phyloP scores from a whole-genome alignment of 2,329 filamentous ascomycete species.

The Aspergillus proliferans region DNA sequence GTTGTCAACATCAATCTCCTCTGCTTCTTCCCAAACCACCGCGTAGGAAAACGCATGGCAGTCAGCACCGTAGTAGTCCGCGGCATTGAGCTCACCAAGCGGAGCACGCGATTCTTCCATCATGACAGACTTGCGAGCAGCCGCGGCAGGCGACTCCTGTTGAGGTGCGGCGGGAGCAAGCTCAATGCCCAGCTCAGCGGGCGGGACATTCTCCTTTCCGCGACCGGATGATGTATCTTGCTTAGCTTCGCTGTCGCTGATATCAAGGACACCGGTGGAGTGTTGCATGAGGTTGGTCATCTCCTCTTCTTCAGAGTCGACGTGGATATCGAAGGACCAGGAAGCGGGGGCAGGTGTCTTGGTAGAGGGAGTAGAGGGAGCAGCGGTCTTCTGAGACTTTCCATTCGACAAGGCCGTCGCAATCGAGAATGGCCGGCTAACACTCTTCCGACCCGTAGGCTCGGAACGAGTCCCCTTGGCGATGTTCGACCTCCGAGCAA shows the following conservation, averaged over 20 bases:
- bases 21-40: slow-evolving; percentile 47
- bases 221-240: slow-evolving; percentile 47
- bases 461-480: slow-evolving; percentile 61
- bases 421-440: slow-evolving; percentile 67
- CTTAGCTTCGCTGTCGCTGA: slow-evolving; percentile 74
- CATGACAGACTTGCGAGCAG: slow-evolving; percentile 47
- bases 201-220: slow-evolving; percentile 88
- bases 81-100: slow-evolving; percentile 60
- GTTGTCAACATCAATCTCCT: slow-evolving; percentile 16
- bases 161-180: slow-evolving; percentile 42
- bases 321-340: slow-evolving; percentile 93
- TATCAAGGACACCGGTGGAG: slow-evolving; percentile 77
- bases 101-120: slow-evolving; percentile 60
- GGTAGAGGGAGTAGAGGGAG: neutral
- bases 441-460: slow-evolving; percentile 46
- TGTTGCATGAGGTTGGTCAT: slow-evolving; percentile 92
- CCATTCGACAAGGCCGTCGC: slow-evolving; percentile 61
- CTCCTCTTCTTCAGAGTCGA: slow-evolving; percentile 84
- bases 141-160: slow-evolving; percentile 14
- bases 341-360: slow-evolving; percentile 40
- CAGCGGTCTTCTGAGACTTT: slow-evolving; percentile 46
- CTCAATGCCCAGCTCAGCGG: slow-evolving; percentile 53
- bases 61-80: slow-evolving; percentile 62
- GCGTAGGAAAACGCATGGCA: slow-evolving; percentile 59
- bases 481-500: slow-evolving; percentile 60